phyloP scores from a whole-genome alignment of 352 stramenopile genomes.

The Globisporangium barbulae region DNA sequence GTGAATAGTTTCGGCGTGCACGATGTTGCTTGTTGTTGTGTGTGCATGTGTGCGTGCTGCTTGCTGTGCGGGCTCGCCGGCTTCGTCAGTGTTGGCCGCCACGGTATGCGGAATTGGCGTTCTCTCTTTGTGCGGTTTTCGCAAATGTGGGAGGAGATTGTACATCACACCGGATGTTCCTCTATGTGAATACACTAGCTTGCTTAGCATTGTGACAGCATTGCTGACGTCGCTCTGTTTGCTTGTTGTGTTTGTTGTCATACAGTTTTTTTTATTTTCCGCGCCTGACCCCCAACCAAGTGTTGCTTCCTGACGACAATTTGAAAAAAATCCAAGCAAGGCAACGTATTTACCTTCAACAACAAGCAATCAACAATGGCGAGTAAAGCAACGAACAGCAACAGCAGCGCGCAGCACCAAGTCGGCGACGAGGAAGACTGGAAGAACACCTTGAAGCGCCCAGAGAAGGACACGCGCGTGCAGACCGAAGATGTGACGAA shows the following conservation, averaged over 20 bases:
- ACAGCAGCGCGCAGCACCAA: slow-evolving; percentile 20
- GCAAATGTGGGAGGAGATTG: background rate
- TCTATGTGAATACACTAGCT: no score
- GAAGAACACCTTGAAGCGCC: slow-evolving; percentile 77
- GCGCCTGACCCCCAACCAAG: slow-evolving; percentile 6
- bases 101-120: background rate
- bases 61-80: no score
- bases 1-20: background rate
- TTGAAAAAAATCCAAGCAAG: slow-evolving; percentile 5
- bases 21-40: background rate
- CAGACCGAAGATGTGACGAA: slow-evolving; percentile 97
- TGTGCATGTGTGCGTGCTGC: background rate
- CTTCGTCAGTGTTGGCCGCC: background rate
- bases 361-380: slow-evolving; percentile 16
- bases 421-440: slow-evolving; percentile 53
- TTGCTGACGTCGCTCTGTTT: background rate
- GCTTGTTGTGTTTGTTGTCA: background rate
- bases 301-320: slow-evolving; percentile 2
- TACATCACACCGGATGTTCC: background rate
- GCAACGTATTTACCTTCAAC: background rate
- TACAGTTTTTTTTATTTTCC: slow-evolving; percentile 14
- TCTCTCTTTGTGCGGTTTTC: background rate
- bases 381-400: slow-evolving; percentile 19
- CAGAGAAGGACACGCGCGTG: slow-evolving; percentile 85
- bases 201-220: background rate